Conservation (phyloP, 176 grass and related monocot genomes). For the Oryza brachyantha region DNA sequence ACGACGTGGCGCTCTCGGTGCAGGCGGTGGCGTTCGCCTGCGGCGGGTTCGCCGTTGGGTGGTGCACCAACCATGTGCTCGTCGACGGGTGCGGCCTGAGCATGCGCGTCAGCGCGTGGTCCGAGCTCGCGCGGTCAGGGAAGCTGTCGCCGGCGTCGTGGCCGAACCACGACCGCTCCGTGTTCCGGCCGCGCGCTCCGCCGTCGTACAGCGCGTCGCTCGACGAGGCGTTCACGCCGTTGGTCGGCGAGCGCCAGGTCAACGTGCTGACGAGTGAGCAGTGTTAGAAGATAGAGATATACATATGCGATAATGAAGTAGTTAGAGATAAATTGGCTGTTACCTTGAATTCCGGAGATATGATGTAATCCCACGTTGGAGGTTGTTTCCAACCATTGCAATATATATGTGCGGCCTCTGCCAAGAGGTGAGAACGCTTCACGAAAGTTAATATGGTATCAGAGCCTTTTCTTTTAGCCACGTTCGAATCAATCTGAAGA, state of each 20-base stretch:
- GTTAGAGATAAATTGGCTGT: too few species aligned
- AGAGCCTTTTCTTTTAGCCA: too few species aligned
- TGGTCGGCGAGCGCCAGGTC: background rate
- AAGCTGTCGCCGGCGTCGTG: background rate
- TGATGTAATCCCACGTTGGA: too few species aligned
- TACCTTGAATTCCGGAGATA: too few species aligned
- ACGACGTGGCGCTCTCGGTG: constrained; percentile 44
- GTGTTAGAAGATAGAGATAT: too few species aligned
- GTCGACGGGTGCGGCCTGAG: constrained; percentile 23
- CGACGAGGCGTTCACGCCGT: constrained; percentile 9
- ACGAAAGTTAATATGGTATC: too few species aligned
- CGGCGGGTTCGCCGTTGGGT: constrained; percentile 51
- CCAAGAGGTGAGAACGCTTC: too few species aligned
- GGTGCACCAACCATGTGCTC: constrained; percentile 43
- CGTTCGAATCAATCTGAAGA: too few species aligned
- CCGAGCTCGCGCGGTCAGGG: constrained; percentile 16
- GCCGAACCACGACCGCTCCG: constrained; percentile 43
- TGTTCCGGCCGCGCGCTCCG: constrained; percentile 19
- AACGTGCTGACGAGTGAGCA: constrained; percentile 34
- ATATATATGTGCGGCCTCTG: too few species aligned
- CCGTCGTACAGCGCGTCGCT: constrained; percentile 16
- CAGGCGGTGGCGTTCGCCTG: constrained; percentile 39
- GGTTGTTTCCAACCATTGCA: too few species aligned
- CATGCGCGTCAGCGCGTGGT: constrained; percentile 21
- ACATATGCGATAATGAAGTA: too few species aligned